phyloP scores from a whole-genome alignment of 768 basidiomycete species.

The Tubosaeta sp. region DNA sequence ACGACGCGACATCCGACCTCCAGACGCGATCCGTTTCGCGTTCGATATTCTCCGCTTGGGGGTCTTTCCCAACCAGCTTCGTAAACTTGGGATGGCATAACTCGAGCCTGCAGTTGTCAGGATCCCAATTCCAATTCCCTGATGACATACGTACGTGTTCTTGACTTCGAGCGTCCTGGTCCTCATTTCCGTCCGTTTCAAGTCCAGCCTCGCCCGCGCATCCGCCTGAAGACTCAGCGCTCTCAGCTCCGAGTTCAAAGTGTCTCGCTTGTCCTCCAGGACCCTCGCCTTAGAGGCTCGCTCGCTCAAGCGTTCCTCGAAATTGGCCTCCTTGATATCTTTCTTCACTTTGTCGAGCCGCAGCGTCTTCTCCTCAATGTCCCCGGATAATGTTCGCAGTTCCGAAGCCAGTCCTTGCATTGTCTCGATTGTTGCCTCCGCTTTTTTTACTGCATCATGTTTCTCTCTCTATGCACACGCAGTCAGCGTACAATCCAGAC shows the following conservation, averaged over 20 bases:
- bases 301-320: constrained; percentile 59
- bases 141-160: constrained; percentile 49
- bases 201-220: constrained; percentile 68
- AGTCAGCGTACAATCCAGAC: background rate
- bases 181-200: constrained; percentile 67
- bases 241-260: constrained; percentile 65
- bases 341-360: constrained; percentile 56
- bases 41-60: constrained; percentile 66
- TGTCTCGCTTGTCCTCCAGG: constrained; percentile 68
- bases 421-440: constrained; percentile 55
- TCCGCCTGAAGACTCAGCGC: constrained; percentile 76
- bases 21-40: constrained; percentile 57
- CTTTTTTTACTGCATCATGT: constrained; percentile 46
- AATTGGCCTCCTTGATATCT: constrained; percentile 57
- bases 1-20: constrained; percentile 40
- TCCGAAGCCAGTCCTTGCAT: constrained; percentile 51
- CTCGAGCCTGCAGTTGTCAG: constrained; percentile 49
- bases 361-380: constrained; percentile 66
- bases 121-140: background rate
- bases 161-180: constrained; percentile 62
- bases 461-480: constrained; percentile 40
- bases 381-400: constrained; percentile 48
- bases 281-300: constrained; percentile 47
- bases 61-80: constrained; percentile 58
- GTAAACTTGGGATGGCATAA: constrained; percentile 57